Conservation (phyloP, 208 protist genomes). For the Wallacemonas sp. region DNA sequence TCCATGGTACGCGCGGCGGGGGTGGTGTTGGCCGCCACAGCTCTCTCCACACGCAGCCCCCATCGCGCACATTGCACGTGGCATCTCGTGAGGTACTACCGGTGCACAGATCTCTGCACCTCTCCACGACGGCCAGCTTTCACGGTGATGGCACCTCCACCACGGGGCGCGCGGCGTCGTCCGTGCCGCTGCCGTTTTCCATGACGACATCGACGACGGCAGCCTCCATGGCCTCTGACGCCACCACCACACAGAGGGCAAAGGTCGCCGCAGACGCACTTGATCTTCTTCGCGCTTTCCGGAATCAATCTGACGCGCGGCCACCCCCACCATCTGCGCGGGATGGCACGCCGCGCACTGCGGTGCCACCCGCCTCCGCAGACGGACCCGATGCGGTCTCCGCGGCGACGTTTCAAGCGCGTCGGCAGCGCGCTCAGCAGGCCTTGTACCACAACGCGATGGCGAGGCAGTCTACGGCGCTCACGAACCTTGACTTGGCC, state of each 20-base stretch:
- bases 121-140: slow-evolving; percentile 12
- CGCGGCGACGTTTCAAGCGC: neutral
- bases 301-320: neutral
- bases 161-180: no score
- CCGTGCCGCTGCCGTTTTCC: neutral
- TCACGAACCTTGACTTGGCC: slow-evolving; percentile 14
- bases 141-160: neutral
- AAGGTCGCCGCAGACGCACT: neutral
- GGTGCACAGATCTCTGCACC: neutral
- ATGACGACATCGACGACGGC: neutral
- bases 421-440: slow-evolving; percentile 15
- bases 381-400: neutral
- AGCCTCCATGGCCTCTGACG: neutral
- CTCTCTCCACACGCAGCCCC: no score
- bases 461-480: neutral
- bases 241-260: neutral
- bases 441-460: slow-evolving; percentile 23
- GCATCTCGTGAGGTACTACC: no score
- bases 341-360: neutral
- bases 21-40: no score
- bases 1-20: no score
- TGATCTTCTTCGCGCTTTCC: neutral
- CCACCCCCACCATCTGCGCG: neutral
- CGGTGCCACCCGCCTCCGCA: neutral
- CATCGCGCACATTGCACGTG: no score